Evolutionary conservation across 305 asterid genomes (phyloP), one percentile per base, ranked within the genome.

Genomic region (Rubia peregrina): DNA sequence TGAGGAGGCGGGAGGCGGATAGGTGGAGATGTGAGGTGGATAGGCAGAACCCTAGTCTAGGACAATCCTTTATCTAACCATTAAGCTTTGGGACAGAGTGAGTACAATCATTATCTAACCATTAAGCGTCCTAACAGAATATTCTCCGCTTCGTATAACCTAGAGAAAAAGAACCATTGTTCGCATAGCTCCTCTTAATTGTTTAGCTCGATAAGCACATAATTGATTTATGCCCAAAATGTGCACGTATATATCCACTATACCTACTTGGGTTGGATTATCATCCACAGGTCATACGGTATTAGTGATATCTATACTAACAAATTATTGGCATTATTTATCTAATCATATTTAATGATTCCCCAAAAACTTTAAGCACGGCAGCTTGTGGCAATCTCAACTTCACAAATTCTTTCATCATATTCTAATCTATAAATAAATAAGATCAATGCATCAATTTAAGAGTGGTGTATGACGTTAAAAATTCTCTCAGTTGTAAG

Each of bases 221-320:
- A 26, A 59, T 68, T 10, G 14, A 69, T 53, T 38, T 38, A 36
- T n/a, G 7, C 22, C 40, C 53, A 56, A 55, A 56, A 55, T n/a
- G n/a, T n/a, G 49, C 3, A 24, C 46, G 41, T 65, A 56, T 55
- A 24, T 69, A 36, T 69, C 26, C 71, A 30, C 71, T 7, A 22
- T 26, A 19, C 33, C 33, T 30, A 0, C 19, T 49, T 49, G 16
- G 19, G 30, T 56, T 56, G 30, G 61, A 56, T 21, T 56, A 56
- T 56, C 24, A 56, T 56, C 61, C 33, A 56, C 41, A 6, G 55
- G 16, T 56, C n/a, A 42, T 19, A 55, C 1, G 17, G 53, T 10
- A 26, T 5, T 36, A 68, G 9, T 68, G 33, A 53, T 19, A 8
- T 49, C 2, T 9, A 42, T 17, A 65, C 70, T 19, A 16, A 65